phyloP scores from a whole-genome alignment of 108 stramenopile species.

The Cyclotella baltica region DNA sequence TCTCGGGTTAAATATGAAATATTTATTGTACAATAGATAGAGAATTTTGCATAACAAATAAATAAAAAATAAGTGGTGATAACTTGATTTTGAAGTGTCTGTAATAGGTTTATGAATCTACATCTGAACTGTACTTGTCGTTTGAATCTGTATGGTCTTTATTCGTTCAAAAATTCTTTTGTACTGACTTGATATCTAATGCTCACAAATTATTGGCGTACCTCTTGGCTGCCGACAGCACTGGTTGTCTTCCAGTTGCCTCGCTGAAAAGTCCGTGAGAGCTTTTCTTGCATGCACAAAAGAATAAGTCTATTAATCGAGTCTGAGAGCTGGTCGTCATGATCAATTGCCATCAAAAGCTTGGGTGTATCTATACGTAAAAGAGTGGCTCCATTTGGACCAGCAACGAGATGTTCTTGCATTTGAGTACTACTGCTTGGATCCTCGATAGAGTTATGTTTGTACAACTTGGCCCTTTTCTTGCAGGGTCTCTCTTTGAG shows the following conservation, averaged over 20 bases:
- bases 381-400: conserved; percentile 40
- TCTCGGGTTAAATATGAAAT: neutral
- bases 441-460: neutral
- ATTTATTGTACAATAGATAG: no score
- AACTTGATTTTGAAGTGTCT: no score
- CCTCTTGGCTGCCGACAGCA: neutral
- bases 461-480: conserved; percentile 20
- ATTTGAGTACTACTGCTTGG: neutral
- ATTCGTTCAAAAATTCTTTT: no score
- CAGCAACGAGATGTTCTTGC: conserved; percentile 6
- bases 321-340: conserved; percentile 43
- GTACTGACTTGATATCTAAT: neutral
- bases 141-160: no score
- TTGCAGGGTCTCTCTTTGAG: conserved; percentile 24
- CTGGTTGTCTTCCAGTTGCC: conserved; percentile 8
- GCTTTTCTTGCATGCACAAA: conserved; percentile 48
- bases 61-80: no score
- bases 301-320: conserved; percentile 50
- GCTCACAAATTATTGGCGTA: neutral
- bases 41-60: no score
- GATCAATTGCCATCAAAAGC: conserved; percentile 40
- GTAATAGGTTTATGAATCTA: no score
- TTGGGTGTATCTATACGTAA: conserved; percentile 46
- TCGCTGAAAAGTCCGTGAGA: conserved; percentile 14
- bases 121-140: no score